A percentile compares a stretch with the other conserved stretches of the same genome.
These are phyloP conservation scores for Barbarea vulgaris DNA, from an alignment of 345 rosid species.

Conservation along the genomic window DNA sequence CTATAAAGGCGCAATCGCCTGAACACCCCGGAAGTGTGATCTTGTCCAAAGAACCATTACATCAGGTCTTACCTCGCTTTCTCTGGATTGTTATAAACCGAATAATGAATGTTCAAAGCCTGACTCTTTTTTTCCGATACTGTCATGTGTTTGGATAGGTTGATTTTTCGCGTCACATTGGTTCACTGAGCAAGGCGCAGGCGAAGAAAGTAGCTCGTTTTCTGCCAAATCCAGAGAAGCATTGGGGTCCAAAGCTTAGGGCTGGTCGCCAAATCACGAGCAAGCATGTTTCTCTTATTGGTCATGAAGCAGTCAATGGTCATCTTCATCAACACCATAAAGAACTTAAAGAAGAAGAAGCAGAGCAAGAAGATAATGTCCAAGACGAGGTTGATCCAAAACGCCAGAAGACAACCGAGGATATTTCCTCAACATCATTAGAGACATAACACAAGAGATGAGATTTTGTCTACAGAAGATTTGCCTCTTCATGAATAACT, in stretches of 20 bases:
- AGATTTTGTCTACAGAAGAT: constrained; percentile 9
- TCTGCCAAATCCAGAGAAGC: constrained; percentile 95
- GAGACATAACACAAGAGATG: constrained; percentile 2
- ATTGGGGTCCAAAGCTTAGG: constrained; percentile 95
- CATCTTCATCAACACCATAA: constrained; percentile 47
- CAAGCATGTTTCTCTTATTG: constrained; percentile 88
- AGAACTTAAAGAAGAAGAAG: constrained; percentile 31
- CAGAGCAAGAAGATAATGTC: constrained; percentile 16
- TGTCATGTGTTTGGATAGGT: constrained; percentile 49
- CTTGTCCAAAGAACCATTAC: constrained; percentile 75
- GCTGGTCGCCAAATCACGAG: constrained; percentile 91
- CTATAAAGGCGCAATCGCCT: constrained; percentile 77
- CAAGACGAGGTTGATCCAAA: constrained; percentile 52
- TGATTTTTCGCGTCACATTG: constrained; percentile 82
- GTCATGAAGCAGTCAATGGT: constrained; percentile 77
- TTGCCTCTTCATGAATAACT: constrained; percentile 8
- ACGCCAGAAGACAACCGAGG: constrained; percentile 57
- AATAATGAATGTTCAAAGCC: background rate
- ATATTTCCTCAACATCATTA: constrained; percentile 28
- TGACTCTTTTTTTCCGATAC: background rate
- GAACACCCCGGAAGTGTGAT: constrained; percentile 89
- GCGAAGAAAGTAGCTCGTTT: constrained; percentile 89
- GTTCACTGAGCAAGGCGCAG: constrained; percentile 94
- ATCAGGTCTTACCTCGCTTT: constrained; percentile 50
- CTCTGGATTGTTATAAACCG: background rate